A percentile compares a stretch with the other conserved stretches of the same genome.
Conservation (phyloP, 2,329 filamentous ascomycete species). For the Cladophialophora immunda region DNA sequence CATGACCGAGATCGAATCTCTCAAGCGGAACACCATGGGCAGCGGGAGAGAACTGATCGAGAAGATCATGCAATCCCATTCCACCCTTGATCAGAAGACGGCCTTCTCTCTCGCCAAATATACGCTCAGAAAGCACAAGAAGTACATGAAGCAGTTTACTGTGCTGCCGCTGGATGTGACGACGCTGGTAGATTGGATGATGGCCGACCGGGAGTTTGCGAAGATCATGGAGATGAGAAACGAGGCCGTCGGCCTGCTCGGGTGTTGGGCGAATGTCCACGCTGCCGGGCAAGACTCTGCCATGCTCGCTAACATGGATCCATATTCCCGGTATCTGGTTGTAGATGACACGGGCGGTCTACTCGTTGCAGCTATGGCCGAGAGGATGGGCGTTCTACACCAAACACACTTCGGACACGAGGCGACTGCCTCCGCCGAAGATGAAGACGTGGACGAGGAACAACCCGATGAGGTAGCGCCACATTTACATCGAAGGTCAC, state of each 20-base stretch:
- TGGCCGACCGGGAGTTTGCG: slow-evolving; percentile 79
- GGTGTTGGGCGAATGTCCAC: slow-evolving; percentile 89
- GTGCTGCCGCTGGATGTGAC: slow-evolving; percentile 83
- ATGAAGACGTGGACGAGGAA: slow-evolving; percentile 30
- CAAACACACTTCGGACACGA: slow-evolving; percentile 44
- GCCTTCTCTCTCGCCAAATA: slow-evolving; percentile 94
- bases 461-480: slow-evolving; percentile 19
- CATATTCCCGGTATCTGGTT: slow-evolving; percentile 71
- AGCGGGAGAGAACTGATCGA: slow-evolving; percentile 89
- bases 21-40: slow-evolving; percentile 76
- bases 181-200: slow-evolving; percentile 76
- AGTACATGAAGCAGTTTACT: slow-evolving; percentile 89
- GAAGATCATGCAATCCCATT: slow-evolving; percentile 90
- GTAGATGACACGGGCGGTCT: slow-evolving; percentile 88
- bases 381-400: slow-evolving; percentile 85
- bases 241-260: slow-evolving; percentile 81
- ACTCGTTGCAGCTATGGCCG: slow-evolving; percentile 82
- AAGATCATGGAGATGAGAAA: slow-evolving; percentile 87
- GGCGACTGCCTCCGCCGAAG: slow-evolving; percentile 19
- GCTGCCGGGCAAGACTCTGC: slow-evolving; percentile 56
- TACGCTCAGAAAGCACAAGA: slow-evolving; percentile 90
- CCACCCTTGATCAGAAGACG: slow-evolving; percentile 92
- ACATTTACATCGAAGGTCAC: slow-evolving; percentile 42
- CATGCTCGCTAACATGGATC: slow-evolving; percentile 39
- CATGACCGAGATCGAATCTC: slow-evolving; percentile 73